Evolutionary conservation across 2,329 filamentous ascomycete species (phyloP), one percentile per base, ranked within the genome.

Genomic region (Colletotrichum sp.): DNA sequence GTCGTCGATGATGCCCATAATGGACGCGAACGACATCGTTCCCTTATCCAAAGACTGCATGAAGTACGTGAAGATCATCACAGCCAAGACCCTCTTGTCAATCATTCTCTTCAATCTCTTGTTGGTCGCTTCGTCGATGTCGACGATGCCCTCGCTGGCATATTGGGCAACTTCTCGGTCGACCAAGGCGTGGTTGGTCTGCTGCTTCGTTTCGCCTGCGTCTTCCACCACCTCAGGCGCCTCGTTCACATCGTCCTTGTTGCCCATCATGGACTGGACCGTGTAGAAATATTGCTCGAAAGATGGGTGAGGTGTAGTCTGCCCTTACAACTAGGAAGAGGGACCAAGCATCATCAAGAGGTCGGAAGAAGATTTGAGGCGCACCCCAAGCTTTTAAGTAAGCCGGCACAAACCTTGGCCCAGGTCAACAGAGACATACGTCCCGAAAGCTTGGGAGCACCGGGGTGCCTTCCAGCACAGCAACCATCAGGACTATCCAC

Each of bases 61-160:
- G 80, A 82, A 88, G 80, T 90, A 91, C 48, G 86, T 89, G 71
- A 86, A 87, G 61, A 88, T 82, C 80, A 90, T 88, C 79, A 89
- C 89, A 13, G 85, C 87, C 71, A 91, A 81, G 64, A 89, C 85
- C 39, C 85, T 84, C 68, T 88, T 86, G 81, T 91, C 90, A 75
- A 85, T 80, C 81, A 83, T 80, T 88, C 89, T 79, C 86, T 89
- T 77, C 82, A 90, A 78, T 80, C 87, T 77, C 84, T 84, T 80
- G 86, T 90, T 90, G 74, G 89, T 86, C 73, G 87, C 83, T 34
- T 89, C 85, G 59, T 89, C 90, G 78, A 90, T 90, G 71, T 88
- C 60, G 48, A 74, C 75, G n/a, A 82, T 72, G 14, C 77, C 39
- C 52, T 77, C 72, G 36, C 68, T 67, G 10, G 72, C 64, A 48